Evolutionary conservation across 1,284 basidiomycete genomes (phyloP), one percentile per base, ranked within the genome.

Genomic region (Marasmius tenuissimus): DNA sequence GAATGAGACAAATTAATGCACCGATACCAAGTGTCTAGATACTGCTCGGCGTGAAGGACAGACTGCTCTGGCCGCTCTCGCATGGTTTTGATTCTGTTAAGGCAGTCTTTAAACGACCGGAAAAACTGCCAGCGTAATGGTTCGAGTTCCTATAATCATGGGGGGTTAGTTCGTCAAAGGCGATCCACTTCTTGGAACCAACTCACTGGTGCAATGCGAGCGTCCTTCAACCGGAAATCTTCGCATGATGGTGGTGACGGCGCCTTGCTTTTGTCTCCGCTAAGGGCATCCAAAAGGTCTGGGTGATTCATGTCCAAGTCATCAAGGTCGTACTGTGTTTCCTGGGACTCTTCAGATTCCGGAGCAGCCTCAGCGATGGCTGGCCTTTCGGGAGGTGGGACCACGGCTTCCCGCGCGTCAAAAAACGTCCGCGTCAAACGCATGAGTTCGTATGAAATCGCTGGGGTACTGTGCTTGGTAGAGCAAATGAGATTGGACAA

Each of bases 271-370:
- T 70, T 67, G 3, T 66, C 67, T 12, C 73, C 75, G 10, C 75
- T 77, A 9, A 89, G 72, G 14, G 83, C 79, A 12, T 79, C 81
- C 12, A 82, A 72, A 5, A 92, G 71, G 22, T 80, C 79, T 2
- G 86, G 84, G 66, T 91, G 88, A 51, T 89, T 80, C 39, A 86
- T 72, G 60, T 79, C 79, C 35, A 85, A 77, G 52, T 76, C 76
- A 35, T 81, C 84, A 68, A 85, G 91, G 57, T 84, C 80, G 49
- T 95, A 91, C 70, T 94, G 91, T 67, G 92, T 96, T 65, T 94
- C 93, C 67, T 88, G 80, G 6, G 52, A 54, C 38, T 54, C 52
- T 37, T 54, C 52, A 61, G 80, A 80, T 59, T 84, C 77, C 42
- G 72, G 68, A 42, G 65, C 60, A 52, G 72, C 66, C 53, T 69